Percentiles rank a stretch among this genome's conserved stretches.
These are phyloP conservation scores for Wickerhamiella nectarea DNA, from an alignment of 805 yeast genomes.

Conservation along the genomic window DNA sequence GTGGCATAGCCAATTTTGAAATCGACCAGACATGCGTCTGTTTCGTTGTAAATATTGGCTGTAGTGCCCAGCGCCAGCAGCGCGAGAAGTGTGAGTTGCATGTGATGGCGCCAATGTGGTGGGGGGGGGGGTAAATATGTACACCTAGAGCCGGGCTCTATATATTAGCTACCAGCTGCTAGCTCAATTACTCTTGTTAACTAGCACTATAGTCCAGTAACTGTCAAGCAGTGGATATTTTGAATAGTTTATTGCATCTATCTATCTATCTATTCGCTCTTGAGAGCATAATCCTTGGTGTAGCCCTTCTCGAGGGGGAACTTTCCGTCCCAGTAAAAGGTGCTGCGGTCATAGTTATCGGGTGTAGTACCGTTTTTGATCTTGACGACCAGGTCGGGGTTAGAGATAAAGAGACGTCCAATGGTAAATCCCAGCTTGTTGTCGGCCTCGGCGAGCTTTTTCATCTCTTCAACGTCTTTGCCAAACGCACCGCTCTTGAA, in stretches of 20 bases:
- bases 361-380: constrained; percentile 31
- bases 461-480: constrained; percentile 12
- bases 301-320: constrained; percentile 30
- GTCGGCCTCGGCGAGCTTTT: constrained; percentile 12
- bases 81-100: too few species aligned
- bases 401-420: constrained; percentile 40
- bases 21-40: background rate
- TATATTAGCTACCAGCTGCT: too few species aligned
- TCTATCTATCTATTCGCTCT: too few species aligned
- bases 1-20: background rate
- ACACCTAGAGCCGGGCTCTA: too few species aligned
- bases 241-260: too few species aligned
- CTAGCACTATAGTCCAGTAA: too few species aligned
- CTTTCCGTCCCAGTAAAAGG: constrained; percentile 30
- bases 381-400: constrained; percentile 42
- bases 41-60: background rate
- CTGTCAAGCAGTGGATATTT: too few species aligned
- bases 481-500: constrained; percentile 19
- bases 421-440: constrained; percentile 27
- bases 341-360: constrained; percentile 33
- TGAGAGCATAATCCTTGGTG: constrained; percentile 11
- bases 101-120: too few species aligned
- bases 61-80: too few species aligned
- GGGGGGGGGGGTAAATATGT: too few species aligned
- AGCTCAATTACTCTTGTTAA: too few species aligned